Conservation (phyloP, 768 basidiomycete species). For the Tricholoma furcatifolium region DNA sequence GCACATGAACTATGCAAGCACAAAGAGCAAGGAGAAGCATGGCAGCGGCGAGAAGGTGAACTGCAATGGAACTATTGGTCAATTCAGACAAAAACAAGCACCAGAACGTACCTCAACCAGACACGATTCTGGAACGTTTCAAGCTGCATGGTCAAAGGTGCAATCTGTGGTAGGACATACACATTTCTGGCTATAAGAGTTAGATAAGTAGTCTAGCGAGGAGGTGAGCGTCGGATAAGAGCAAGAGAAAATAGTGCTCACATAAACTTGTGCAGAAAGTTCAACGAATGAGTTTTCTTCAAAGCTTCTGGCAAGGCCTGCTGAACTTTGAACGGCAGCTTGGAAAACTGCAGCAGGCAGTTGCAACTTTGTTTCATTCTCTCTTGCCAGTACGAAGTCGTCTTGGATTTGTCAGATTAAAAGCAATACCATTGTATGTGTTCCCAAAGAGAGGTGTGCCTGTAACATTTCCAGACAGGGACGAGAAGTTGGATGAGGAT, state of each 20-base stretch:
- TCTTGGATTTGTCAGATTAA: slow-evolving; percentile 42
- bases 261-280: slow-evolving; percentile 45
- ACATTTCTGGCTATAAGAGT: slow-evolving; percentile 48
- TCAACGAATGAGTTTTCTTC: slow-evolving; percentile 32
- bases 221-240: not conserved
- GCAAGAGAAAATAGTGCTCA: slow-evolving; percentile 26
- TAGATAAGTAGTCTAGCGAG: slow-evolving; percentile 36
- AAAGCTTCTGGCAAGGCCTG: slow-evolving; percentile 39
- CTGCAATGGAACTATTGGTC: slow-evolving; percentile 36
- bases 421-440: slow-evolving; percentile 55
- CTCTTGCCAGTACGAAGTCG: slow-evolving; percentile 35
- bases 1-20: slow-evolving; percentile 42
- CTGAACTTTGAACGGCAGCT: slow-evolving; percentile 36
- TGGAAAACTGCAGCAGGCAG: slow-evolving; percentile 54
- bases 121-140: slow-evolving; percentile 45
- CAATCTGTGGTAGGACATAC: slow-evolving; percentile 42
- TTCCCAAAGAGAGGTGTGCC: slow-evolving; percentile 41
- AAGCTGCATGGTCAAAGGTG: slow-evolving; percentile 38
- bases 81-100: not conserved
- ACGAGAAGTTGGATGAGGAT: slow-evolving; percentile 36
- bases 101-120: slow-evolving; percentile 42
- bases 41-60: slow-evolving; percentile 40
- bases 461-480: slow-evolving; percentile 43
- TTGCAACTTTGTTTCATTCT: slow-evolving; percentile 44
- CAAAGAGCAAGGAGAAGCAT: slow-evolving; percentile 45